phyloP scores from a whole-genome alignment of 345 rosid genomes.

The Linum tenue region DNA sequence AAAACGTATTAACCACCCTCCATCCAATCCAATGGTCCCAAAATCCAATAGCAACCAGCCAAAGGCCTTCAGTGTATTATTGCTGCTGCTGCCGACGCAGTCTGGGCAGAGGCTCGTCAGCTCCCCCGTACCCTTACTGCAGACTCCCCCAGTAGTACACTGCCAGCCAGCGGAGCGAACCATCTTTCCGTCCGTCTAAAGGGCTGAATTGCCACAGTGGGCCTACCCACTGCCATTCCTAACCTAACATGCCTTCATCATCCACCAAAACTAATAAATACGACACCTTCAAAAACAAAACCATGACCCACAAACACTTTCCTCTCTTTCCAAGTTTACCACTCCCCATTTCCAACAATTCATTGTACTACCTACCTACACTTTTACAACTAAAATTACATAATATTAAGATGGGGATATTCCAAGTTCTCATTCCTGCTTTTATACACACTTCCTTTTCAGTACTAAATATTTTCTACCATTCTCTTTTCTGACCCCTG shows the following conservation, averaged over 20 bases:
- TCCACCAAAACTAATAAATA: neutral
- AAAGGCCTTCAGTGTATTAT: neutral
- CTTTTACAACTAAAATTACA: too few relatives aligned
- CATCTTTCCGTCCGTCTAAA: too few relatives aligned
- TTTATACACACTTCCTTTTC: neutral
- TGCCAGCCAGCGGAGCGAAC: too few relatives aligned
- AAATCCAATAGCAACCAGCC: neutral
- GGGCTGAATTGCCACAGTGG: too few relatives aligned
- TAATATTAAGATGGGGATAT: too few relatives aligned
- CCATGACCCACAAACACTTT: too few relatives aligned
- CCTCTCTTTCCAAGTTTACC: too few relatives aligned
- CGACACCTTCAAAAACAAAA: too few relatives aligned
- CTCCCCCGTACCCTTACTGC: neutral
- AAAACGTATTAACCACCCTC: neutral
- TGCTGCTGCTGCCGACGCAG: neutral
- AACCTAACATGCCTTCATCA: neutral
- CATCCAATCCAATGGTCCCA: neutral
- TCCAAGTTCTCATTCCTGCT: neutral
- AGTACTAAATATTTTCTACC: too few relatives aligned
- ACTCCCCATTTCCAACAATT: too few relatives aligned
- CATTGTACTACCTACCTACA: too few relatives aligned
- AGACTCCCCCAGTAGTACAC: too few relatives aligned
- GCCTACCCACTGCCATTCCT: neutral
- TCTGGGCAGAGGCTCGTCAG: neutral
- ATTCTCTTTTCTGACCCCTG: neutral